Evolutionary conservation across 768 basidiomycete species (phyloP), one percentile per base, ranked within the genome.

Genomic region (Lactifluus rugatus): DNA sequence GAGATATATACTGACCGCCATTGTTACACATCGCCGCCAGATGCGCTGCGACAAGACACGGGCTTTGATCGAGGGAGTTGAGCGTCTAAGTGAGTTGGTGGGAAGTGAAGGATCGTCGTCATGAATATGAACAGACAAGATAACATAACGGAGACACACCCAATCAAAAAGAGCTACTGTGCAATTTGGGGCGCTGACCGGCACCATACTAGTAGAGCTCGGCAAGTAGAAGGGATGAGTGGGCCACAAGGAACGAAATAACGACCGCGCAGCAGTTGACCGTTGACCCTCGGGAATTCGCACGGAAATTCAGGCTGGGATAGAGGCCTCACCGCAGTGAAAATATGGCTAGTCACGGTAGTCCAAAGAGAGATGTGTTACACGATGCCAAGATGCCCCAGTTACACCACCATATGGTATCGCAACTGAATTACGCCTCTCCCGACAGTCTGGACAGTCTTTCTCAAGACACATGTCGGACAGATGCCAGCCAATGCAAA

Each of bases 1-100:
- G 28, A 5, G 2, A 5, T 19, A 19, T 46, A 11, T 42, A 39
- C 62, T 56, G 23, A 63, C 62, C 0, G 7, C 60, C 56, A 32
- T 57, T 48, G 55, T 44, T 53, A 23, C 61, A 62, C 37, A 9
- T 21, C 0, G 52, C 48, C 2, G 32, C 23, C 13, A 62, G 37
- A 31, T 52, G 34, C 9, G 61, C 52, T 11, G 17, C 23, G 3
- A 62, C 44, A 3, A 19, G 16, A 25, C 62, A 62, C 21, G 62
- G 59, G 26, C 13, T 45, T n/a, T 62, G 58, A 2, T 17, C 19
- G 2, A 62, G 54, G 8, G 59, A 61, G 31, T 62, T 62, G 26
- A 19, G 44, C 5, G 59, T 23, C 62, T 62, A 31, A n/a, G 16
- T 16, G 13, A 3, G 19, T 10, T 0, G 25, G n/a, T 34, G 25